Base-by-base conservation (phyloP, 2,329 filamentous ascomycete genomes). In the Aspergillus caelatus region DNA sequence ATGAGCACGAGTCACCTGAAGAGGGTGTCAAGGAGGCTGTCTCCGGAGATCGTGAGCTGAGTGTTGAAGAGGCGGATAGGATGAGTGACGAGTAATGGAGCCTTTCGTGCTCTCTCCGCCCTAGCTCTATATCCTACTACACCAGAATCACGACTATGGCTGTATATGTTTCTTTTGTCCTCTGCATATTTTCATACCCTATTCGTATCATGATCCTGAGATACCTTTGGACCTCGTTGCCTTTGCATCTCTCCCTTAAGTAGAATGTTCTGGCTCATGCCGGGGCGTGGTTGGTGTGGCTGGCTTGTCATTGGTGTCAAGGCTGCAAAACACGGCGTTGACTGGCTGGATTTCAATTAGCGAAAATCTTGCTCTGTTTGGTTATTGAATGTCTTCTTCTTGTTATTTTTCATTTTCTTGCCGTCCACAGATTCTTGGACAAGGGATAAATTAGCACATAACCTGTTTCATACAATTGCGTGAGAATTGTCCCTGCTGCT, bases 41-140 rank as follows among this genome's bases (percentile, higher is more conserved):
- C 23, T 62, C 57, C 7, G 60, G 64, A 19, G 65, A 69, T 5
- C 61, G 59, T 32, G 67, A 69, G 60, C 56, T 28, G 62, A 70
- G 26, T 55, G 60, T 41, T 8, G 68, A 65, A 28, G 67, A 70
- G 12, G 66, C 46, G 16, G 67, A 69, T 50, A 54, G 58, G 30
- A 68, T 70, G 68, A 71, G 68, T 53, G 61, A 70, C 34, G 67
- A 71, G 58, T 72, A 53, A 65, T 23, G 16, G 55, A 16, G 23
- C 26, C 41, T 19, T 32, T 16, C 36, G 16, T 21, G n/a, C 10
- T 6, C 21, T 59, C 26, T 43, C 48, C 48, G 34, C 48, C 58
- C 28, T 54, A 41, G 23, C 36, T 43, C 30, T 16, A 14, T 32
- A 36, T 57, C 43, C 19, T 46, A 41, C 12, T 36, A 26, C 21